phyloP scores from a whole-genome alignment of 1,284 basidiomycete species.

The Apiotrichum sp. region DNA sequence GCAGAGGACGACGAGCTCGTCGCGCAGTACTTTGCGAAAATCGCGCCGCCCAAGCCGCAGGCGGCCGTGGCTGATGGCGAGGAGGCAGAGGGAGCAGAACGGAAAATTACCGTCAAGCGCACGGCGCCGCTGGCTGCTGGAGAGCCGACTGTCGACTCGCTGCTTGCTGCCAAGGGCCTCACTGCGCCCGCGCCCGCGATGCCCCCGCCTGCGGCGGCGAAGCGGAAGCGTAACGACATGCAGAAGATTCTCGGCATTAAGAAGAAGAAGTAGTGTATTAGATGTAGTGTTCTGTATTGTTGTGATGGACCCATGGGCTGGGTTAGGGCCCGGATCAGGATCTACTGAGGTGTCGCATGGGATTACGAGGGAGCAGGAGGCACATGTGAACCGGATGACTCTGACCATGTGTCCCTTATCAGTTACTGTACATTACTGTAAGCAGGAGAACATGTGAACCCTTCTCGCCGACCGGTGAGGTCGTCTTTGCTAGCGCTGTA shows the following conservation, averaged over 20 bases:
- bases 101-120: constrained; percentile 53
- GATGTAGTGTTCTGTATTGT: too few relatives aligned
- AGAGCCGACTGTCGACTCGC: constrained; percentile 63
- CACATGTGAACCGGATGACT: too few relatives aligned
- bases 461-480: too few relatives aligned
- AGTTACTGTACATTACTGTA: too few relatives aligned
- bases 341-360: too few relatives aligned
- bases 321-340: too few relatives aligned
- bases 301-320: too few relatives aligned
- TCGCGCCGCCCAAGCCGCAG: constrained; percentile 38
- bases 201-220: constrained; percentile 50
- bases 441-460: too few relatives aligned
- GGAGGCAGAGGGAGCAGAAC: too few relatives aligned
- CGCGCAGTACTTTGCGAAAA: constrained; percentile 74
- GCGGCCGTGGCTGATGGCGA: background rate
- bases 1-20: constrained; percentile 90
- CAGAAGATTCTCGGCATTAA: constrained; percentile 55
- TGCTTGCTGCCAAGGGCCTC: constrained; percentile 65
- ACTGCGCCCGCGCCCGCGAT: constrained; percentile 45
- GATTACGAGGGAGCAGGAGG: too few relatives aligned
- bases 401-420: too few relatives aligned
- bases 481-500: too few relatives aligned
- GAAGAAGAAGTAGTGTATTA: constrained; percentile 36
- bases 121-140: constrained; percentile 20
- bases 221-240: constrained; percentile 51